Evolutionary conservation across 306 rosid genomes (phyloP).

Genomic region (Pueraria montana): DNA sequence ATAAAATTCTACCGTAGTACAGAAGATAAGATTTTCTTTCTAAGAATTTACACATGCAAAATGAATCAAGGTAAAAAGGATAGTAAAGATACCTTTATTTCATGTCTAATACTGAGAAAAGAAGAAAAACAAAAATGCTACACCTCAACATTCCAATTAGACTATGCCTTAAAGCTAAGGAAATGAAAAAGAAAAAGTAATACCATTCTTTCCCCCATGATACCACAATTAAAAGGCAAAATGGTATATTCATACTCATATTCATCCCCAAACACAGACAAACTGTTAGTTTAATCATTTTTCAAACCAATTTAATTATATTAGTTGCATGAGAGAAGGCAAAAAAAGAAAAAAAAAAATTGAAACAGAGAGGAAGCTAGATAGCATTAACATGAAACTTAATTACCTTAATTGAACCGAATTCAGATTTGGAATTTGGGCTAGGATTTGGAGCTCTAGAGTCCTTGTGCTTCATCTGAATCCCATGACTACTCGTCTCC

Average conservation of each 20-base stretch:
- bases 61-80: neutral
- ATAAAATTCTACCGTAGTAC: slow-evolving; percentile 29
- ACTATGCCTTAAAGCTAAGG: neutral
- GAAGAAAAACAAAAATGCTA: neutral
- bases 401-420: slow-evolving; percentile 51
- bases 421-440: slow-evolving; percentile 46
- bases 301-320: neutral
- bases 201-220: neutral
- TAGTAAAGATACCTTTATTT: slow-evolving; percentile 25
- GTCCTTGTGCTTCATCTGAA: slow-evolving; percentile 58
- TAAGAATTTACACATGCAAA: slow-evolving; percentile 27
- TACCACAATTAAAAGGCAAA: neutral
- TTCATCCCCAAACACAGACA: neutral
- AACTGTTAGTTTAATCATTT: neutral
- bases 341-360: neutral
- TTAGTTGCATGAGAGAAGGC: neutral
- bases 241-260: neutral
- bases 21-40: slow-evolving; percentile 1
- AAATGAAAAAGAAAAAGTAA: neutral
- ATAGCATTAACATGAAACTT: neutral
- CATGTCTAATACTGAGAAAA: slow-evolving; percentile 10
- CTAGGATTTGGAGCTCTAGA: slow-evolving; percentile 50
- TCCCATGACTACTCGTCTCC: slow-evolving; percentile 63
- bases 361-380: neutral
- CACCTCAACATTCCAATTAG: neutral